Evolutionary conservation across 2,329 filamentous ascomycete genomes (phyloP), one percentile per base, ranked within the genome.

Genomic region (Magnaporthiopsis incrustans): DNA sequence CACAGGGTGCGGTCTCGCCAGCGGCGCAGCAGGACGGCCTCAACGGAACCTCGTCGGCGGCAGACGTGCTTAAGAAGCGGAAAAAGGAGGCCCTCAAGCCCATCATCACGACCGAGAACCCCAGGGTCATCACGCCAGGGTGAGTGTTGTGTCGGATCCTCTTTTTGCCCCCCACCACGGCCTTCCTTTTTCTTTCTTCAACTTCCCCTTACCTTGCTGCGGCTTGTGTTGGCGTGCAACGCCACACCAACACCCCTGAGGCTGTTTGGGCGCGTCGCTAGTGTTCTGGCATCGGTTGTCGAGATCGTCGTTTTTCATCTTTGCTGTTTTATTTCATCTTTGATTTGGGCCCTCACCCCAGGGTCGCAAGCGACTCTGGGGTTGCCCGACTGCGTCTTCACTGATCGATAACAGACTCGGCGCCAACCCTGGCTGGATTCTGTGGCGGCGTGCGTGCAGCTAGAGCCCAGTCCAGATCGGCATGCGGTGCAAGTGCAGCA

Each of bases 61-160:
- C 62, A 73, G 44, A 81, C 79, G 60, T 25, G 50, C 44, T 56
- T 67, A 91, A 90, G 82, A 91, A 91, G 82, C 83, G 88, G 72
- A 88, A 89, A 80, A 91, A 91, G 82, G 86, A 88, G 57, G 83
- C 82, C 63, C 78, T 90, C 69, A 90, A 90, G 77, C 89, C 89
- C 71, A 91, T 91, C 72, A 89, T 91, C 76, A 91, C 88, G 57
- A 89, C 83, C 66, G 88, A 90, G 73, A 77, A 71, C 60, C 67
- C 72, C 25, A 38, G 32, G 33, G 22, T 44, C 25, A 18, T 44
- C 25, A 18, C 25, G 69, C 66, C 69, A 61, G 77, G 73, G 77
- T 79, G 74, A 65, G 77, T 79, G 71, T 61, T 50, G 56, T 67
- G 35, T 64, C 63, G 66, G 63, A 63, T 30, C 63, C 53, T 62